Evolutionary conservation across 2,329 filamentous ascomycete genomes (phyloP), one percentile per base, ranked within the genome.

Genomic region (Sporothrix brasiliensis): DNA sequence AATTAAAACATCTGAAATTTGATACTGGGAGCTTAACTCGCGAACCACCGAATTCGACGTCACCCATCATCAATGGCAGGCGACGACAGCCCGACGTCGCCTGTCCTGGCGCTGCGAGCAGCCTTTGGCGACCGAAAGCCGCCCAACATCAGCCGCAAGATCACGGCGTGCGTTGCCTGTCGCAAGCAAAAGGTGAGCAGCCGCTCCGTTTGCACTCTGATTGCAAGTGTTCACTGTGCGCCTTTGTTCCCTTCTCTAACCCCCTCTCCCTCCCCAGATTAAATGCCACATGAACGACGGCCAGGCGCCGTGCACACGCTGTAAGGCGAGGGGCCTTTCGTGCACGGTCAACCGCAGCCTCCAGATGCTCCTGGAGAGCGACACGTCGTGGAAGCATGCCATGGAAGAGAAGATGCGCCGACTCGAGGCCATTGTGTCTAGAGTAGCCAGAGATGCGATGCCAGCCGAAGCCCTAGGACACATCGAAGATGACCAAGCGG

Each of bases 81-180:
- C 9, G 47, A 66, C 88, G 72, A 89, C 88, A 77, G 82, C 86
- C 54, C 67, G 3, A 13, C 67, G 21, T 69, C 67, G 4, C 71
- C 71, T 14, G 68, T 72, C 11, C 44, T 65, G 4, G 77, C 77
- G 11, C 67, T 80, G 44, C 76, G 78, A 9, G 77, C 79, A 52
- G 76, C 78, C 4, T 79, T 79, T 66, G 79, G 78, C 9, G 78
- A 79, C 69, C 74, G 76, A 11, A 79, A 78, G 61, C 76, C 76
- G 14, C 78, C 78, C 7, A 77, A 79, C 24, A 80, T 80, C 54
- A 79, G 70, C 56, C 76, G 77, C 21, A 77, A 78, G 61, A 76
- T 77, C 44, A 78, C 77, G 2, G 80, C 80, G 3, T 81, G 80
- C 71, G 79, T 80, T 9, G 79, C 79, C 30, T 81, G 80, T 73